Evolutionary conservation across 257 asterid genomes (phyloP).

Genomic region (Schizonepeta tenuifolia): DNA sequence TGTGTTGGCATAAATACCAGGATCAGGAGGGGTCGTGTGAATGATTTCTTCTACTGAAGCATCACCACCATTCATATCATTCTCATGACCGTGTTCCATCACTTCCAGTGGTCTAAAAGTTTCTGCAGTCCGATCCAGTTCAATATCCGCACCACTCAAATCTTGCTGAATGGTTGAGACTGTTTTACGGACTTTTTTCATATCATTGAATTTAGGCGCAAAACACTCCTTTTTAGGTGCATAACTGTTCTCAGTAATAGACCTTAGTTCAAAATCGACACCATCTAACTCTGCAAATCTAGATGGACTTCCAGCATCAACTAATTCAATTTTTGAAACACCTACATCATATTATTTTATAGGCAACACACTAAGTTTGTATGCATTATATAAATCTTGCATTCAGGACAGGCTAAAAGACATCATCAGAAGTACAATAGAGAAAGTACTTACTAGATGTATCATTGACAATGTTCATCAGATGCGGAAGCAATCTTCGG

Average conservation of each 20-base stretch:
- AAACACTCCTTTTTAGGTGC: conserved; percentile 18
- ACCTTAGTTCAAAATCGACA: conserved; percentile 30
- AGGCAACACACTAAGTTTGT: not conserved
- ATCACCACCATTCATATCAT: conserved; percentile 34
- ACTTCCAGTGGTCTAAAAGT: not conserved
- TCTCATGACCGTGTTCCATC: conserved; percentile 24
- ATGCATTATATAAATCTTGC: not conserved
- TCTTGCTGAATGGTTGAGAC: conserved; percentile 26
- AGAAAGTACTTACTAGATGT: conserved; percentile 46
- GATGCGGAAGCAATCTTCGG: conserved; percentile 77
- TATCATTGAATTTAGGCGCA: conserved; percentile 26
- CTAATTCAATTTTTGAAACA: conserved; percentile 46
- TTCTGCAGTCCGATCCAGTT: not conserved
- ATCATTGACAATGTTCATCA: conserved; percentile 52
- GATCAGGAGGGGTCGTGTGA: conserved; percentile 73
- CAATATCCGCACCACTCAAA: conserved; percentile 26
- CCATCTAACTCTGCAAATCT: conserved; percentile 31
- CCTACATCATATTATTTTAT: conserved; percentile 37
- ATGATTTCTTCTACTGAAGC: conserved; percentile 39
- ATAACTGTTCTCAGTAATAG: conserved; percentile 24
- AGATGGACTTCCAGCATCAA: conserved; percentile 36
- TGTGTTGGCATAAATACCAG: conserved; percentile 41
- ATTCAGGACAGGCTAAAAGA: not conserved
- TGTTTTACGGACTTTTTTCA: not conserved
- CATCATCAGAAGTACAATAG: not conserved